A percentile compares a stretch with the other conserved stretches of the same genome.
Conservation (phyloP, 2,329 filamentous ascomycete genomes). For the Pseudogymnoascus sp. region DNA sequence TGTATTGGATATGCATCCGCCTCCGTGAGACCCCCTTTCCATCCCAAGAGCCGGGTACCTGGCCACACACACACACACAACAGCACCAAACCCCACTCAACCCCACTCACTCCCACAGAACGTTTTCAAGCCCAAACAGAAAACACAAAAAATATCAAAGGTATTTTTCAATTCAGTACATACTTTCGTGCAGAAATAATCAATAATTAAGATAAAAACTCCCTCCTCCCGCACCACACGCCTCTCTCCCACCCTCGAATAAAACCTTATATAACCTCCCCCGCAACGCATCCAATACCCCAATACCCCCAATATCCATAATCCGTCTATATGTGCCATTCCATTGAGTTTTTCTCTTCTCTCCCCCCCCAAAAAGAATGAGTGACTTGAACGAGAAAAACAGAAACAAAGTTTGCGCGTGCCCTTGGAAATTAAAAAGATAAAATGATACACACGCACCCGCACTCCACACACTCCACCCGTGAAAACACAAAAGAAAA, state of each 20-base stretch:
- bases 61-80: background rate
- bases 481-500: background rate
- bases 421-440: background rate
- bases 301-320: background rate
- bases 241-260: background rate
- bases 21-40: background rate
- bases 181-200: background rate
- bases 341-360: background rate
- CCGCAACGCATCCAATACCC: background rate
- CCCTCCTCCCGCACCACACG: background rate
- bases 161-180: background rate
- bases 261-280: background rate
- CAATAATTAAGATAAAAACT: background rate
- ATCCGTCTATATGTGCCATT: background rate
- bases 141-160: background rate
- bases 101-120: background rate
- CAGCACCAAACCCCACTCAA: background rate
- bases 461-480: background rate
- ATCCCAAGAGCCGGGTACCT: background rate
- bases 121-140: background rate
- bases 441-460: background rate
- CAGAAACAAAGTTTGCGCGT: background rate
- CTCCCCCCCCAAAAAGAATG: background rate
- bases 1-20: too few relatives aligned
- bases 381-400: background rate